Evolutionary conservation across 2,329 filamentous ascomycete genomes (phyloP).

Genomic region (Sporothrix pseudoabietina): DNA sequence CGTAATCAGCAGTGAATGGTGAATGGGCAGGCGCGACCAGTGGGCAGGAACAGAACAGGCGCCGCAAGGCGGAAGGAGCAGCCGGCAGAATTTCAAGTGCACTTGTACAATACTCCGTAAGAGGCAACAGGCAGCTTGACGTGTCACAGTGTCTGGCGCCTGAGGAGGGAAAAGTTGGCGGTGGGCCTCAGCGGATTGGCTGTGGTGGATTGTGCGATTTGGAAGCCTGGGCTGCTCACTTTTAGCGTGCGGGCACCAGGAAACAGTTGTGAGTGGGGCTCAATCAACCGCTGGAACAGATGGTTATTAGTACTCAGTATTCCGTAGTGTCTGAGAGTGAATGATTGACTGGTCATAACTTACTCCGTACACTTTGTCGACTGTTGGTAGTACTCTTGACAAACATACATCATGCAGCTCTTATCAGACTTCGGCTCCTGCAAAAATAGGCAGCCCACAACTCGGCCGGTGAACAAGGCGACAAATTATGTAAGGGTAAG

Average conservation of each 20-base stretch:
- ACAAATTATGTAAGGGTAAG: neutral
- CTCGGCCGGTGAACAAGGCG: neutral
- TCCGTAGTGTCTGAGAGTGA: neutral
- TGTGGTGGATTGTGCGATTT: neutral
- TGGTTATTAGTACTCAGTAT: neutral
- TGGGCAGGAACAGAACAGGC: neutral
- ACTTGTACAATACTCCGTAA: too few relatives aligned
- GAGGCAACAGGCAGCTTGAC: conserved; percentile 21
- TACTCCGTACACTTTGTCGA: too few relatives aligned
- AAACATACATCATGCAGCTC: neutral
- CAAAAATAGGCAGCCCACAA: neutral
- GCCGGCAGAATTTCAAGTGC: neutral
- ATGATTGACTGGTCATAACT: neutral
- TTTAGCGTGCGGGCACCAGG: neutral
- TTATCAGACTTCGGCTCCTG: neutral
- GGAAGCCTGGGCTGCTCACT: neutral
- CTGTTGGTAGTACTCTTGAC: neutral
- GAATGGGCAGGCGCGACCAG: neutral
- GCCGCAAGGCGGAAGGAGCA: conserved; percentile 17
- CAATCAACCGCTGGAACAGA: conserved; percentile 3
- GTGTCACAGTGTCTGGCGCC: conserved; percentile 11
- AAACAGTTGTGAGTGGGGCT: conserved; percentile 7
- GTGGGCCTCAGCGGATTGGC: neutral
- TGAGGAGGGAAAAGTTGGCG: neutral
- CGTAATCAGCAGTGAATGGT: conserved; percentile 11